Conservation (phyloP, 179 eudicot genomes). For the Sideroxylon spinosum region DNA sequence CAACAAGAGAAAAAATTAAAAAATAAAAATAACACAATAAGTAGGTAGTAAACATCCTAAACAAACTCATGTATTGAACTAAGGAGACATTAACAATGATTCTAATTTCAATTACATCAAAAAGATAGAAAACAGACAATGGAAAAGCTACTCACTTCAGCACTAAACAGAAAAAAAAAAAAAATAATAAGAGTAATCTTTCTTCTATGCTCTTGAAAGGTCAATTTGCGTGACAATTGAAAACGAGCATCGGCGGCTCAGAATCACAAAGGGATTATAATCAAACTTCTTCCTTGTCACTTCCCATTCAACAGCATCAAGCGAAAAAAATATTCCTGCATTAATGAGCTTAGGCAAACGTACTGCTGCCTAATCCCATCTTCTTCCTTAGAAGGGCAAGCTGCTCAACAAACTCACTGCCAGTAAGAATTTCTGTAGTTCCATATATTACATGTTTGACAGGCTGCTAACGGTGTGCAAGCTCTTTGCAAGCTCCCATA, state of each 20-base stretch:
- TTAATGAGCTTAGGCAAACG: slow-evolving; percentile 40
- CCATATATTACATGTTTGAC: slow-evolving; percentile 74
- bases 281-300: neutral
- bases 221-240: neutral
- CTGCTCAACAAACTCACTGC: slow-evolving; percentile 87
- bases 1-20: neutral
- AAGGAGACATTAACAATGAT: neutral
- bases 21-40: neutral
- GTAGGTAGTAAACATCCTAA: neutral
- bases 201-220: slow-evolving; percentile 1
- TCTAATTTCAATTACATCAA: neutral
- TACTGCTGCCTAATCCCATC: slow-evolving; percentile 71
- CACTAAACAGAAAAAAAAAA: slow-evolving; percentile 4
- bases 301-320: slow-evolving; percentile 8
- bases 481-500: slow-evolving; percentile 84
- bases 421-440: slow-evolving; percentile 80
- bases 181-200: neutral
- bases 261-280: neutral
- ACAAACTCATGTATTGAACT: neutral
- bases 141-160: neutral
- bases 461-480: slow-evolving; percentile 71
- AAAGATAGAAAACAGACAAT: neutral
- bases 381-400: slow-evolving; percentile 81
- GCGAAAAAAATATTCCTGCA: neutral
- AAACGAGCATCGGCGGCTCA: neutral